Percentiles rank a stretch among this genome's conserved stretches.
Evolutionary conservation across 768 basidiomycete genomes (phyloP).

Genomic region (Paxillus involutus): DNA sequence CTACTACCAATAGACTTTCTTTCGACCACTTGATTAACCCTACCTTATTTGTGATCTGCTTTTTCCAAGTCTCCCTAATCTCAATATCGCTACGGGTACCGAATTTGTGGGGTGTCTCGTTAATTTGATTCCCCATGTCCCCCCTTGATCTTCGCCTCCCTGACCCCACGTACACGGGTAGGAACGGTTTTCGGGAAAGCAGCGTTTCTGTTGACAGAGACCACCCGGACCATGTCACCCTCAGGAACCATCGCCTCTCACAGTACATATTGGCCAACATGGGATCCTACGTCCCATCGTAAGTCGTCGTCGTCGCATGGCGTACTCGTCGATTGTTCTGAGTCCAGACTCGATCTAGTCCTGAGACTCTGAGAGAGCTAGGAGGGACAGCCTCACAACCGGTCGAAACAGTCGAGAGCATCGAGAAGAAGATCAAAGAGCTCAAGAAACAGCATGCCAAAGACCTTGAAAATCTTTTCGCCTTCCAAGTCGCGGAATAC

Average conservation of each 20-base stretch:
- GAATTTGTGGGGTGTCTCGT: neutral
- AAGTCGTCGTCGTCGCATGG: conserved; percentile 9
- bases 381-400: conserved; percentile 8
- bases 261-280: conserved; percentile 42
- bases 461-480: conserved; percentile 31
- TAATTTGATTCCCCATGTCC: conserved; percentile 1
- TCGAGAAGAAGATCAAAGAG: conserved; percentile 29
- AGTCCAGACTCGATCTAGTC: conserved; percentile 5
- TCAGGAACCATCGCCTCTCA: conserved; percentile 35
- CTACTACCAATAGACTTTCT: too few relatives aligned
- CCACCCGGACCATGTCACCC: conserved; percentile 22
- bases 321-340: neutral
- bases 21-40: too few relatives aligned
- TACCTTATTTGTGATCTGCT: neutral
- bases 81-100: too few relatives aligned
- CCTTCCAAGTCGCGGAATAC: conserved; percentile 31
- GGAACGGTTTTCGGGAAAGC: conserved; percentile 27
- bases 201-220: conserved; percentile 7
- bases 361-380: conserved; percentile 21
- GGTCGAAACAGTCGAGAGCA: conserved; percentile 24
- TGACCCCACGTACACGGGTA: conserved; percentile 3
- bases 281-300: conserved; percentile 41
- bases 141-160: conserved; percentile 10
- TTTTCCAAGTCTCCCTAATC: too few relatives aligned
- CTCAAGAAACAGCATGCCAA: conserved; percentile 29